Percentiles rank a stretch among this genome's conserved stretches.
Conservation (phyloP, 345 rosid species). For the Bruguiera gymnorhiza region DNA sequence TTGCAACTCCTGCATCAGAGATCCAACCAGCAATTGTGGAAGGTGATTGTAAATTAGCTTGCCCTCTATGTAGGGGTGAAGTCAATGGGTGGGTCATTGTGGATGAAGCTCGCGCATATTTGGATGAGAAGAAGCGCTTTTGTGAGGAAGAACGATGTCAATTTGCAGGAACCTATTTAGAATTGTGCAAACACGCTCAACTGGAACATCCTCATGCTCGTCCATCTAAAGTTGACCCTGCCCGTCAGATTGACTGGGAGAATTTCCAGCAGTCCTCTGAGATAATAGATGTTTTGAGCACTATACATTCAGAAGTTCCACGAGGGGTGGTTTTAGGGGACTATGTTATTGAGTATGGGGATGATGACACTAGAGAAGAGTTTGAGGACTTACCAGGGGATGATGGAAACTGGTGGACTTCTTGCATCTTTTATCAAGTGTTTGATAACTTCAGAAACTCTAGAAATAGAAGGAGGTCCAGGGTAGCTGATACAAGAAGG, state of each 20-base stretch:
- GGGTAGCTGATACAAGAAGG: conserved; percentile 68
- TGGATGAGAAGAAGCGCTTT: conserved; percentile 68
- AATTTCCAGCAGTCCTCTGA: conserved; percentile 97
- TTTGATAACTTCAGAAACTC: conserved; percentile 86
- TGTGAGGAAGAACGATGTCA: conserved; percentile 72
- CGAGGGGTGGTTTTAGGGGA: conserved; percentile 95
- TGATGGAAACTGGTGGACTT: conserved; percentile 93
- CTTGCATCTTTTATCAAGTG: conserved; percentile 83
- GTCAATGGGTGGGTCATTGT: conserved; percentile 81
- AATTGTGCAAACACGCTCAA: conserved; percentile 68
- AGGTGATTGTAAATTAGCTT: conserved; percentile 51
- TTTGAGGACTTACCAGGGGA: conserved; percentile 76
- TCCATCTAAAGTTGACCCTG: conserved; percentile 87
- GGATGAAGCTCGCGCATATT: conserved; percentile 65
- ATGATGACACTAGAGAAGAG: conserved; percentile 82
- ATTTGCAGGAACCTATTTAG: conserved; percentile 61
- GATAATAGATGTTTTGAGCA: conserved; percentile 89
- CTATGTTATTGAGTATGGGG: conserved; percentile 94
- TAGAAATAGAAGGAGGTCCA: conserved; percentile 80
- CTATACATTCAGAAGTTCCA: conserved; percentile 94
- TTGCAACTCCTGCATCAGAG: conserved; percentile 25
- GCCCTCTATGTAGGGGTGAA: conserved; percentile 94
- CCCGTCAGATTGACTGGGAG: conserved; percentile 90
- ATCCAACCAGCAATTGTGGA: conserved; percentile 36
- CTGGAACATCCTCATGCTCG: conserved; percentile 81